phyloP scores from a whole-genome alignment of 1,284 basidiomycete genomes.

The Austroboletus niveus region DNA sequence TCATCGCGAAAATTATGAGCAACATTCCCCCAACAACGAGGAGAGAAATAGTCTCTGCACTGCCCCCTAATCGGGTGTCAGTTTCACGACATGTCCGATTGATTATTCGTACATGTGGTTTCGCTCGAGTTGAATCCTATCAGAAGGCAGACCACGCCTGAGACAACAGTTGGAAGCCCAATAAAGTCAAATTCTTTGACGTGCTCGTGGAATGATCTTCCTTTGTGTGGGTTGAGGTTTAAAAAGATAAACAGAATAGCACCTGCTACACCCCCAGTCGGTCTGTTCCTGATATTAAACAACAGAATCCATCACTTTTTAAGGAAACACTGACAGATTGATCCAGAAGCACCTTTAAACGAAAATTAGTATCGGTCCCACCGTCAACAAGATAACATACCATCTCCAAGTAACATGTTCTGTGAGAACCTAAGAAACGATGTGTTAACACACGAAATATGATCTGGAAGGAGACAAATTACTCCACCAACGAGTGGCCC shows the following conservation, averaged over 20 bases:
- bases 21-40: slow-evolving; percentile 46
- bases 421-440: slow-evolving; percentile 38
- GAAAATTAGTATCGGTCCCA: slow-evolving; percentile 31
- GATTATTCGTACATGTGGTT: slow-evolving; percentile 20
- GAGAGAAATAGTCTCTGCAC: slow-evolving; percentile 44
- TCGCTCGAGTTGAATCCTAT: slow-evolving; percentile 35
- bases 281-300: slow-evolving; percentile 21
- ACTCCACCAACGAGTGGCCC: slow-evolving; percentile 44
- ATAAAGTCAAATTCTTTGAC: slow-evolving; percentile 46
- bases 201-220: slow-evolving; percentile 32
- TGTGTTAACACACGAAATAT: slow-evolving; percentile 1
- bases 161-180: slow-evolving; percentile 45
- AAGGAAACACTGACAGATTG: slow-evolving; percentile 21
- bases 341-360: too few relatives aligned
- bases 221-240: slow-evolving; percentile 34
- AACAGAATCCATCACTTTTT: neutral
- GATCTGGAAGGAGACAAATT: slow-evolving; percentile 1
- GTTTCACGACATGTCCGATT: neutral
- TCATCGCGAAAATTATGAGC: slow-evolving; percentile 39
- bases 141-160: slow-evolving; percentile 48
- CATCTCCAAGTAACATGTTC: slow-evolving; percentile 39
- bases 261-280: slow-evolving; percentile 45
- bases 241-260: slow-evolving; percentile 33
- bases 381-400: slow-evolving; percentile 15
- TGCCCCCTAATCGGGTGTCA: slow-evolving; percentile 23